Conservation (phyloP, 768 basidiomycete species). For the Tulasnella sp. region DNA sequence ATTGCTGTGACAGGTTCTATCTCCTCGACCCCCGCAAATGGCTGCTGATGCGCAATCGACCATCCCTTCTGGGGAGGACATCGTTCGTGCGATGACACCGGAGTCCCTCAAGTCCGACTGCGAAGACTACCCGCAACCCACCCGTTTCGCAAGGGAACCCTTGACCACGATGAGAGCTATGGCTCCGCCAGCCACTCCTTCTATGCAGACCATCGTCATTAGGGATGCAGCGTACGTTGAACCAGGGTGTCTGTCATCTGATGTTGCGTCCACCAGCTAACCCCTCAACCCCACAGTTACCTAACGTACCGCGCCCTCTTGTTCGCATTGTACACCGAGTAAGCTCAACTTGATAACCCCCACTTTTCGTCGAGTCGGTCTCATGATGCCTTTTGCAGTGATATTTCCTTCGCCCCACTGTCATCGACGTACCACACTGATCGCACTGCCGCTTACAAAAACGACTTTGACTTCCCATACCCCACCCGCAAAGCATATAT, state of each 20-base stretch:
- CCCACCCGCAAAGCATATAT: conserved; percentile 1
- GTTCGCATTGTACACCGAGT: conserved; percentile 13
- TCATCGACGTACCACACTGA: conserved; percentile 12
- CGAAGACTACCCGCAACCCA: neutral
- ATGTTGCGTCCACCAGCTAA: neutral
- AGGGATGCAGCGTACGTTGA: conserved; percentile 1
- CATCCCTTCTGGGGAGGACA: conserved; percentile 1
- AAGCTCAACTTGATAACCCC: neutral
- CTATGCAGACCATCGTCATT: conserved; percentile 8
- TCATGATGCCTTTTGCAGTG: neutral
- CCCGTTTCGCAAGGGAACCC: neutral
- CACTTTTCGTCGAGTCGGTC: neutral
- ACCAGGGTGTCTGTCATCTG: neutral
- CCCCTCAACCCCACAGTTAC: conserved; percentile 3
- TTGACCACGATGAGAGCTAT: neutral
- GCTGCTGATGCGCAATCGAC: neutral
- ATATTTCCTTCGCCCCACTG: conserved; percentile 3
- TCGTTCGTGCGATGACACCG: conserved; percentile 11
- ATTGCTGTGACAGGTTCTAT: neutral
- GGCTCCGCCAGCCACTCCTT: neutral
- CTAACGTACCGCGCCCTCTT: conserved; percentile 7
- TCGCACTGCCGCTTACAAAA: conserved; percentile 3
- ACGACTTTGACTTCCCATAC: conserved; percentile 8
- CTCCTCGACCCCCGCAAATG: neutral
- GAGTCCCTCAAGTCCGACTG: conserved; percentile 6